Evolutionary conservation across 495 filamentous ascomycete species (phyloP), one percentile per base, ranked within the genome.

Genomic region (Aspergillus cavernicola): DNA sequence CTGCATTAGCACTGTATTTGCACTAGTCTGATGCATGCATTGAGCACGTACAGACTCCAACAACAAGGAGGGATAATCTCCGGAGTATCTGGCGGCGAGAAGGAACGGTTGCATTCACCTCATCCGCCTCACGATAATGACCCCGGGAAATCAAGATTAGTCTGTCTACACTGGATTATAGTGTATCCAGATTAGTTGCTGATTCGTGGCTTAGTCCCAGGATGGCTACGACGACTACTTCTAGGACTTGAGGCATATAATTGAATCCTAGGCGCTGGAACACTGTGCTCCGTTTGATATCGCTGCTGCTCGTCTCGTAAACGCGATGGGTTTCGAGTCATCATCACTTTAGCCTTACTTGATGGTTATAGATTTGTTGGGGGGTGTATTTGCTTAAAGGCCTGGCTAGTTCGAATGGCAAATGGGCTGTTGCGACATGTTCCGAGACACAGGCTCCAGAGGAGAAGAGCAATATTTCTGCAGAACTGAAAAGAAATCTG

Each of bases 211-310:
- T 57, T 35, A 42, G 36, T 38, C 33, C 16, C 32, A 22, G 35
- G n/a, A 32, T 42, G 22, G 41, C 31, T 38, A 37, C 22, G 16
- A 28, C 15, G n/a, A 15, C 6, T n/a, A 19, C 22, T 38, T 36
- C 33, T 3, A 53, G 10, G 23, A 35, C 15, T 26, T 38, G 41
- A 54, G 46, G 40, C 40, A 51, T 33, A 55, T 58, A 41, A 31
- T 13, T 19, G 40, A 43, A 26, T 44, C 38, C 48, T 53, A 56
- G 55, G 31, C 26, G 42, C 46, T 58, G 55, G 55, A 62, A 43
- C 37, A 56, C 56, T 32, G 56, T 54, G 26, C 50, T 62, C 59
- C 59, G 56, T 31, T 18, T 40, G 32, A 43, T 37, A 38, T 32
- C 37, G 19, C 37, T 31, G 20, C 26, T 32, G 29, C 23, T 18